Evolutionary conservation across 306 rosid genomes (phyloP).

Genomic region (Sophora flavescens): DNA sequence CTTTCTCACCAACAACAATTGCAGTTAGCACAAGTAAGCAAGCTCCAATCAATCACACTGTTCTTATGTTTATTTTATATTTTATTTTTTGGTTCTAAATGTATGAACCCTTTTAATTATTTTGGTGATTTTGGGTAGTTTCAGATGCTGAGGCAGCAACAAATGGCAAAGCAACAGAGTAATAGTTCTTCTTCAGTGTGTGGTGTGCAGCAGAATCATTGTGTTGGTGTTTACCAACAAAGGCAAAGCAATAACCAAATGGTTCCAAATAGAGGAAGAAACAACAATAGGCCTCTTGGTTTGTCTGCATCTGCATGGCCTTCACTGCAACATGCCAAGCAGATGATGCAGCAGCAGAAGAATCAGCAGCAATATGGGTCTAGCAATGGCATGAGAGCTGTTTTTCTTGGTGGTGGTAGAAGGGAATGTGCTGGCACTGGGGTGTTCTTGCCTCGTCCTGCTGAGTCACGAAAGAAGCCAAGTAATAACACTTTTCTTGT

Average conservation of each 20-base stretch:
- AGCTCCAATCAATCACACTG: neutral
- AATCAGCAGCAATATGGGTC: slow-evolving; percentile 53
- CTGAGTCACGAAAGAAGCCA: slow-evolving; percentile 62
- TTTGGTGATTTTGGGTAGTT: slow-evolving; percentile 42
- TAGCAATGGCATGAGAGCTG: slow-evolving; percentile 59
- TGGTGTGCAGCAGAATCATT: slow-evolving; percentile 49
- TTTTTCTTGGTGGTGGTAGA: slow-evolving; percentile 51
- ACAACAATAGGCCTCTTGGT: slow-evolving; percentile 44
- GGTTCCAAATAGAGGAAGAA: slow-evolving; percentile 49
- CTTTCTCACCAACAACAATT: slow-evolving; percentile 69
- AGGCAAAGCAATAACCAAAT: slow-evolving; percentile 38
- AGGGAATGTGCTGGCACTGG: slow-evolving; percentile 87
- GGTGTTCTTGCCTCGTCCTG: slow-evolving; percentile 81
- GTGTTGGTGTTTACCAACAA: slow-evolving; percentile 42
- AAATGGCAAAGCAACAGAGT: slow-evolving; percentile 59
- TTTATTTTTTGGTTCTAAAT: neutral
- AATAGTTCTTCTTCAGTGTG: neutral
- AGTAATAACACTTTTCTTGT: slow-evolving; percentile 46
- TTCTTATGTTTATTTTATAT: neutral
- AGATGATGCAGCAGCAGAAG: slow-evolving; percentile 10
- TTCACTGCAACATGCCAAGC: slow-evolving; percentile 62
- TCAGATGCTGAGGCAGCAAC: slow-evolving; percentile 67
- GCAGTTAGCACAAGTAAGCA: slow-evolving; percentile 63
- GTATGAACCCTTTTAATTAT: neutral
- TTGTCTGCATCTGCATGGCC: slow-evolving; percentile 81